phyloP scores from a whole-genome alignment of 2,329 filamentous ascomycete species.

The Penicillium sclerotigenum region DNA sequence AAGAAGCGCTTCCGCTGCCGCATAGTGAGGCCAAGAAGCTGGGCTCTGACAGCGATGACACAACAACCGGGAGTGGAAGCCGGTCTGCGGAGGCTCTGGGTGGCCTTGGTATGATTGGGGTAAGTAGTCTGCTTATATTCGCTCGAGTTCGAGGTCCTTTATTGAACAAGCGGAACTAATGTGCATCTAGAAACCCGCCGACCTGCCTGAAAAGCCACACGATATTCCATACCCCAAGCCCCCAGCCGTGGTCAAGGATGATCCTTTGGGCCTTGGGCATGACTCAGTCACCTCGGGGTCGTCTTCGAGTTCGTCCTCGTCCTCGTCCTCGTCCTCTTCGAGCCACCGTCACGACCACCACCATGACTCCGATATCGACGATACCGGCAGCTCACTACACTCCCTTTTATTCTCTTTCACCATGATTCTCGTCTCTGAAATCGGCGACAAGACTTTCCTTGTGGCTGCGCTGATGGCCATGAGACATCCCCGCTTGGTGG shows the following conservation, averaged over 20 bases:
- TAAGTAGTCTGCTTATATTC: conserved; percentile 33
- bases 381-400: conserved; percentile 72
- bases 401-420: conserved; percentile 89
- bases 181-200: conserved; percentile 67
- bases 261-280: conserved; percentile 30
- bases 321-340: conserved; percentile 8
- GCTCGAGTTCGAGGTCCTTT: neutral
- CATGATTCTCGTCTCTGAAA: conserved; percentile 96
- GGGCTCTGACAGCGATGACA: conserved; percentile 32
- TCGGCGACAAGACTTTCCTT: conserved; percentile 98
- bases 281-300: conserved; percentile 23
- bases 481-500: conserved; percentile 89
- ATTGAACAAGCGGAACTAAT: conserved; percentile 1
- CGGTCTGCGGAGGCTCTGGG: conserved; percentile 44
- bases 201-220: conserved; percentile 74
- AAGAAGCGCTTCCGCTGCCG: conserved; percentile 77
- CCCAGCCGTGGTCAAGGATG: conserved; percentile 42
- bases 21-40: conserved; percentile 76
- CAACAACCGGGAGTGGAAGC: conserved; percentile 35
- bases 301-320: conserved; percentile 30
- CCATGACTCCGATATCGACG: conserved; percentile 31
- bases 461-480: conserved; percentile 98
- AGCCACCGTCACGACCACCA: conserved; percentile 25
- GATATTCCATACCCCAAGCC: conserved; percentile 68
- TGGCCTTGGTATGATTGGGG: conserved; percentile 53